A percentile compares a stretch with the other conserved stretches of the same genome.
Conservation (phyloP, 257 asterid species). For the Haberlea rhodopensis region DNA sequence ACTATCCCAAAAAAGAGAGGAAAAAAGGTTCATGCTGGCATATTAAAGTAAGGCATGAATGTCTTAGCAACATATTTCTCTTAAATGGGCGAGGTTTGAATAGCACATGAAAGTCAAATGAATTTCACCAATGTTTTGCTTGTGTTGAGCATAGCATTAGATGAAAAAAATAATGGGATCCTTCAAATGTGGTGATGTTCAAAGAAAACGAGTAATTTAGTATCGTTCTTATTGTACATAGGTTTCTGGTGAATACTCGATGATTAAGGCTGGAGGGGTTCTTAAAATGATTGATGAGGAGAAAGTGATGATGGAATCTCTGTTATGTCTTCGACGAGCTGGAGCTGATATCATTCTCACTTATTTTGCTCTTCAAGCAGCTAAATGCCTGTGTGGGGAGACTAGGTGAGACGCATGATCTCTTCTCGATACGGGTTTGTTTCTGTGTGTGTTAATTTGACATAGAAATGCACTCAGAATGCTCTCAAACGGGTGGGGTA, state of each 20-base stretch:
- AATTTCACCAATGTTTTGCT: not conserved
- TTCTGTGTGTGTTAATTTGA: slow-evolving; percentile 22
- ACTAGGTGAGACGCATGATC: slow-evolving; percentile 56
- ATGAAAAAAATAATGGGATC: not conserved
- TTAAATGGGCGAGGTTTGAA: not conserved
- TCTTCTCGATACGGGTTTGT: not conserved
- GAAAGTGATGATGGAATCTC: slow-evolving; percentile 85
- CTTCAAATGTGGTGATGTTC: not conserved
- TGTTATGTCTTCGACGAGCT: slow-evolving; percentile 88
- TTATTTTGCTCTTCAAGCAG: slow-evolving; percentile 90
- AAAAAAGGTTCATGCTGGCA: not conserved
- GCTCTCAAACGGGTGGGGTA: too few relatives aligned
- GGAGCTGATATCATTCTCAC: slow-evolving; percentile 96
- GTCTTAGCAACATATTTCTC: not conserved
- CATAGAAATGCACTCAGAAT: not conserved
- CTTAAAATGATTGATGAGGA: slow-evolving; percentile 93
- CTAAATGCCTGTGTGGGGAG: slow-evolving; percentile 65
- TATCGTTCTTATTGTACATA: slow-evolving; percentile 16
- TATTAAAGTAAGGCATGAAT: not conserved
- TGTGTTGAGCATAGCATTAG: not conserved
- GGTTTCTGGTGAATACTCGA: slow-evolving; percentile 98
- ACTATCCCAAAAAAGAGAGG: too few relatives aligned
- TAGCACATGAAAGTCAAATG: not conserved
- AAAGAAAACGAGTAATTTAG: not conserved
- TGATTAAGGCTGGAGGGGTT: slow-evolving; percentile 93